A percentile compares a stretch with the other conserved stretches of the same genome.
phyloP scores from a whole-genome alignment of 169 alveolate genomes.

The Cryptosporidium tyzzeri region DNA sequence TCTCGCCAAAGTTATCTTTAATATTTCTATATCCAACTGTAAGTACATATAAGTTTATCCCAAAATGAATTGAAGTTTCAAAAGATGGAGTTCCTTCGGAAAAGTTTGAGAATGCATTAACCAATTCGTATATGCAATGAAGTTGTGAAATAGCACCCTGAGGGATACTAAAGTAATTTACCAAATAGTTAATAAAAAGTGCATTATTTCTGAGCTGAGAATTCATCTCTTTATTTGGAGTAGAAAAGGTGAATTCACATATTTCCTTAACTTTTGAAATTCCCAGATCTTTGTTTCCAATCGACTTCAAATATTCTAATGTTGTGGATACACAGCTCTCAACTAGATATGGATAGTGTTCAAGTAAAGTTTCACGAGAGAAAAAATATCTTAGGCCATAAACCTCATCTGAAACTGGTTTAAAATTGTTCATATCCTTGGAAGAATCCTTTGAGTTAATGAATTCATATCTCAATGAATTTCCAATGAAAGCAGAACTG shows the following conservation, averaged over 20 bases:
- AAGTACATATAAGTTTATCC: conserved; percentile 14
- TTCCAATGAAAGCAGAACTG: conserved; percentile 63
- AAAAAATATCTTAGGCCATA: conserved; percentile 33
- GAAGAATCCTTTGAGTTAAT: conserved; percentile 26
- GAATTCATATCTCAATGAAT: conserved; percentile 37
- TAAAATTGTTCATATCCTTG: conserved; percentile 32
- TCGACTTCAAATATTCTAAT: neutral
- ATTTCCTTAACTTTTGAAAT: neutral
- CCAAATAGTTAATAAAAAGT: conserved; percentile 40
- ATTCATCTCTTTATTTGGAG: conserved; percentile 17
- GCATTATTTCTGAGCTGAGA: conserved; percentile 13
- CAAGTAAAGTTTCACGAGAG: conserved; percentile 18
- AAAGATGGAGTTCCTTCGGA: conserved; percentile 38
- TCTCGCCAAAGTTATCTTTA: conserved; percentile 19
- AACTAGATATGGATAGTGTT: conserved; percentile 28
- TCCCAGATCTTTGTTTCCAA: neutral
- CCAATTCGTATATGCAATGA: conserved; percentile 20
- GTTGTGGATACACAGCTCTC: neutral
- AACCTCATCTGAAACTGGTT: conserved; percentile 11
- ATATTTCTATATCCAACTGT: conserved; percentile 36
- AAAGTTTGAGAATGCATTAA: conserved; percentile 7
- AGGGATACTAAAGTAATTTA: conserved; percentile 57
- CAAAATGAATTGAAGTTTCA: conserved; percentile 43
- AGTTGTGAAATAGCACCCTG: conserved; percentile 18
- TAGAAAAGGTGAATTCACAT: conserved; percentile 31